Percentiles rank a stretch among this genome's conserved stretches.
These are phyloP conservation scores for Paraurostyla sp. DNA, from an alignment of 73 alveolate genomes.

Conservation along the genomic window DNA sequence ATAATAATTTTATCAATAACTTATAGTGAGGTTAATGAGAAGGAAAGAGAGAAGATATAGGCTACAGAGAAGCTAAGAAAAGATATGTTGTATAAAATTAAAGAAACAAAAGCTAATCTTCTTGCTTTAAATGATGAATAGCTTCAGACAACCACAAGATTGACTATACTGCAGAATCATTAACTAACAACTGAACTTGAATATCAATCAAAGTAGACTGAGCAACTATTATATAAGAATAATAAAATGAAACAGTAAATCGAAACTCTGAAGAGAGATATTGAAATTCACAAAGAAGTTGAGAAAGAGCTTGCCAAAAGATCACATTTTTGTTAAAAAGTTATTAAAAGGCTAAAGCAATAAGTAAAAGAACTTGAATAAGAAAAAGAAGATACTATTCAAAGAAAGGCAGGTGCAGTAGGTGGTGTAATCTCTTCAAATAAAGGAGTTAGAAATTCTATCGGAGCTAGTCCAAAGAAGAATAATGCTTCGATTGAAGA, in stretches of 20 bases:
- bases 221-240: conserved; percentile 92
- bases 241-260: conserved; percentile 90
- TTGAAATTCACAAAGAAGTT: conserved; percentile 98
- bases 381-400: conserved; percentile 62
- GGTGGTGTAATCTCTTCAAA: background rate
- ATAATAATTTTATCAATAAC: background rate
- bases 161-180: conserved; percentile 97
- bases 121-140: conserved; percentile 88
- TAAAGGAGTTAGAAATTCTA: conserved; percentile 34
- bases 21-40: conserved; percentile 83
- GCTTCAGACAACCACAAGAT: conserved; percentile 93
- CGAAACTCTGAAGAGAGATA: conserved; percentile 92
- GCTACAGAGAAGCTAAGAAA: conserved; percentile 90
- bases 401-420: conserved; percentile 10
- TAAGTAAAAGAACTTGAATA: conserved; percentile 85
- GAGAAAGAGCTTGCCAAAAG: conserved; percentile 97
- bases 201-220: conserved; percentile 96
- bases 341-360: conserved; percentile 82
- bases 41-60: conserved; percentile 86
- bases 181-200: conserved; percentile 97
- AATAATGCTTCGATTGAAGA: background rate
- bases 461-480: conserved; percentile 34
- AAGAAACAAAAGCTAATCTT: conserved; percentile 85
- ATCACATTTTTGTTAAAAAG: conserved; percentile 90
- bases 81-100: conserved; percentile 90